Base-by-base conservation (phyloP, 2,329 filamentous ascomycete genomes). In the Elsinoe fawcettii region DNA sequence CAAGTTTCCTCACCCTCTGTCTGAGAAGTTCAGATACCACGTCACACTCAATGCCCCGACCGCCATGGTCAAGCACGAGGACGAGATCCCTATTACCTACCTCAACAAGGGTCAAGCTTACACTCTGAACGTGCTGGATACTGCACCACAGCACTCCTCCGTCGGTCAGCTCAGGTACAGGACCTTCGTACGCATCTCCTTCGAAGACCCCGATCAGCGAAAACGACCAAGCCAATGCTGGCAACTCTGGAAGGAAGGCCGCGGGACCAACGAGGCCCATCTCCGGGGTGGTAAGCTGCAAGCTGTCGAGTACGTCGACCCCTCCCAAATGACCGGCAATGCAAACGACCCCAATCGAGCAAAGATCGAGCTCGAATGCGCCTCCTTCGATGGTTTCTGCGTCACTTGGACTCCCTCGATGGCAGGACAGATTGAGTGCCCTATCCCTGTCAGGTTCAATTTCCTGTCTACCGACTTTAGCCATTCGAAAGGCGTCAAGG, bases 381-480 rank as follows among this genome's bases (percentile, higher is more conserved):
- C 88, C 2, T 95, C 90, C 0, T 96, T 96, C 63, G 92, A 97
- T 67, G 91, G 92, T 0, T 97, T 97, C 69, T 92, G 86, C 5
- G 89, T 97, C 3, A 82, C 85, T 5, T 97, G 92, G 92, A 70
- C 62, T 39, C 67, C 69, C 27, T 86, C 90, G 0, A 72, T 80
- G 41, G 85, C 84, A 51, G 84, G 85, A 0, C 72, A 76, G 0
- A 76, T 86, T 2, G 90, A 96, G 65, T 93, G 90, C 70, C 88
- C 84, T 51, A 83, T 99, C 57, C 87, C 90, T 7, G 89, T 97
- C 11, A 88, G 93, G 46, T 99, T 97, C 78, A 99, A 99, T 74
- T 99, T 99, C 68, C 78, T 99, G 0, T 99, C 93, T 0, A 99
- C 93, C 7, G 93, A 99, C 69, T 99, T 97, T 69, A 97, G 92